phyloP scores from a whole-genome alignment of 306 rosid species.

The Senna siamea region DNA sequence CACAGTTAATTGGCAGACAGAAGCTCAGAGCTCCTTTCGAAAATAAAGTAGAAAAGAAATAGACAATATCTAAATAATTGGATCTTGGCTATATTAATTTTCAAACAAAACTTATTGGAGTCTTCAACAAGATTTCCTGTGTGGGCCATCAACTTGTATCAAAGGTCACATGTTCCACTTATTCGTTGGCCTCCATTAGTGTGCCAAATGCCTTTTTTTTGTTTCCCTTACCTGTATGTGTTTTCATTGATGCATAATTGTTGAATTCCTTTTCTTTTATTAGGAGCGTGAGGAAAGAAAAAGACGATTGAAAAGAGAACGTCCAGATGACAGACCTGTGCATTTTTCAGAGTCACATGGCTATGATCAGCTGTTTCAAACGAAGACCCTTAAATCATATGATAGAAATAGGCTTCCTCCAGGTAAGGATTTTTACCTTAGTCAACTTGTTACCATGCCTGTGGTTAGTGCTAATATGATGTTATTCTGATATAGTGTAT shows the following conservation, averaged over 20 bases:
- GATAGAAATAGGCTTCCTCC: constrained; percentile 88
- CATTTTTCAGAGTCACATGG: constrained; percentile 63
- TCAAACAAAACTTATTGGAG: constrained; percentile 11
- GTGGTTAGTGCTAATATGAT: constrained; percentile 1
- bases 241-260: constrained; percentile 32
- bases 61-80: not conserved
- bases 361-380: constrained; percentile 64
- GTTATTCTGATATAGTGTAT: constrained; percentile 18
- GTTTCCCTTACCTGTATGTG: not conserved
- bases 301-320: constrained; percentile 78
- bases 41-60: not conserved
- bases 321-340: constrained; percentile 77
- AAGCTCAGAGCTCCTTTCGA: not conserved
- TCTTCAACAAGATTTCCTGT: constrained; percentile 2
- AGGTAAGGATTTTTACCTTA: constrained; percentile 61
- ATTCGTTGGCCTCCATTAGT: constrained; percentile 14
- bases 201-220: constrained; percentile 10
- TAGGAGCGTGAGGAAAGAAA: constrained; percentile 99
- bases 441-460: constrained; percentile 22
- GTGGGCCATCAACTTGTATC: constrained; percentile 7
- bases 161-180: not conserved
- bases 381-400: constrained; percentile 58
- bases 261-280: constrained; percentile 35
- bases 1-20: constrained; percentile 1
- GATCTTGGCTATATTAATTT: constrained; percentile 21